These are phyloP conservation scores for Xerocomus brunneocitrinus DNA, from an alignment of 768 basidiomycete genomes.

Conservation along the genomic window DNA sequence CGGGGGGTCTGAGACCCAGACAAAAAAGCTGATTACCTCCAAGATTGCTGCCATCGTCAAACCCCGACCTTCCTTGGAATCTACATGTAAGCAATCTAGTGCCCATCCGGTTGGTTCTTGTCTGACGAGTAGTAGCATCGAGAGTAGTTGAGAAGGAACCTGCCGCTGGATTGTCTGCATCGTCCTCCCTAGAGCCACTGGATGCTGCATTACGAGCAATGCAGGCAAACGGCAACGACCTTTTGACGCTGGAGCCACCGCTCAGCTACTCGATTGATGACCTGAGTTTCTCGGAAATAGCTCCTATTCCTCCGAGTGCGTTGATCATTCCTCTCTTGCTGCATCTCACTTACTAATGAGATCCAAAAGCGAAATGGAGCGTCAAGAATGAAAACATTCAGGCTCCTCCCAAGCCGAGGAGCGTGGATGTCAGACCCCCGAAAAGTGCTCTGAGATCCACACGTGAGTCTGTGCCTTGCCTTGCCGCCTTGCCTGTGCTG, in stretches of 20 bases:
- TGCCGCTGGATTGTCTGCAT: not conserved
- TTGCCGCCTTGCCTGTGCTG: not conserved
- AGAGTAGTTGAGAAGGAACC: not conserved
- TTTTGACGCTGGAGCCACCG: not conserved
- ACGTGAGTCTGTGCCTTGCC: conserved; percentile 7
- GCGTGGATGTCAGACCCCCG: not conserved
- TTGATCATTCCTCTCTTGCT: not conserved
- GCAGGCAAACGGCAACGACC: not conserved
- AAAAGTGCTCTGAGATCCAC: conserved; percentile 1
- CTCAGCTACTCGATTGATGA: not conserved
- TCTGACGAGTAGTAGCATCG: conserved; percentile 8
- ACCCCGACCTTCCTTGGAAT: not conserved
- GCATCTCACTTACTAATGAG: not conserved
- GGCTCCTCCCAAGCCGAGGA: not conserved
- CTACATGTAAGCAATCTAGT: conserved; percentile 5
- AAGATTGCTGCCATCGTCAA: not conserved
- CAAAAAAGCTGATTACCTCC: not conserved
- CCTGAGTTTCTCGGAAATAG: not conserved
- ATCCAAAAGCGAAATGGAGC: not conserved
- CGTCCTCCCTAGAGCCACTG: conserved; percentile 13
- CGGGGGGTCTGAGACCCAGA: conserved; percentile 12
- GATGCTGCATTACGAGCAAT: conserved; percentile 11
- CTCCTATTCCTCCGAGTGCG: not conserved
- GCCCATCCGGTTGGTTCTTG: not conserved
- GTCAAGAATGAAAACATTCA: not conserved